These are phyloP conservation scores for Cytospora piceae DNA, from an alignment of 2,329 filamentous ascomycete species.

Conservation along the genomic window DNA sequence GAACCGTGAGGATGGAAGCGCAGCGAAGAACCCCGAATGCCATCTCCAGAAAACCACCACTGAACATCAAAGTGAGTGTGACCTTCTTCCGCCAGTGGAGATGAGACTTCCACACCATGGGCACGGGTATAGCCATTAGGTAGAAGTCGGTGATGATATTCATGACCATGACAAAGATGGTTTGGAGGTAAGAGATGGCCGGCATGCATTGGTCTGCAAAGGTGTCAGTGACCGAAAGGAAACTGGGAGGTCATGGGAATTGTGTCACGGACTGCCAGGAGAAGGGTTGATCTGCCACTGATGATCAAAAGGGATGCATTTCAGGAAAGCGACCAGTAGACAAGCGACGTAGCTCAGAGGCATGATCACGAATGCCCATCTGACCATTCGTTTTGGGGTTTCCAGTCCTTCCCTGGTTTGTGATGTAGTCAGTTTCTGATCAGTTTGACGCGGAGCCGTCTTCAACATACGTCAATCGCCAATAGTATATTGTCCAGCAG, in stretches of 20 bases:
- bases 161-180: conserved; percentile 50
- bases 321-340: conserved; percentile 49
- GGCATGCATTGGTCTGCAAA: conserved; percentile 46
- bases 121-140: conserved; percentile 53
- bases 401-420: conserved; percentile 44
- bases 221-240: background rate
- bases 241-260: background rate
- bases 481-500: conserved; percentile 57
- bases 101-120: conserved; percentile 51
- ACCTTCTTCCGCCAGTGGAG: conserved; percentile 47
- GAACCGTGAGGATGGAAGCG: conserved; percentile 47
- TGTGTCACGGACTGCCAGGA: conserved; percentile 48
- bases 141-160: conserved; percentile 54
- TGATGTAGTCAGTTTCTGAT: background rate
- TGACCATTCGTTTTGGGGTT: conserved; percentile 44
- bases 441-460: background rate
- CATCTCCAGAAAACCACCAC: conserved; percentile 55
- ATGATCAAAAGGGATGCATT: conserved; percentile 47
- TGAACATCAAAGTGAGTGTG: conserved; percentile 52
- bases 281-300: conserved; percentile 56
- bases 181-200: conserved; percentile 50
- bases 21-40: conserved; percentile 54
- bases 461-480: conserved; percentile 49
- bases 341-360: conserved; percentile 49
- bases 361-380: conserved; percentile 47